Percentiles rank a stretch among this genome's conserved stretches.
Conservation (phyloP, 2,329 filamentous ascomycete species). For the Fusarium stilboides region DNA sequence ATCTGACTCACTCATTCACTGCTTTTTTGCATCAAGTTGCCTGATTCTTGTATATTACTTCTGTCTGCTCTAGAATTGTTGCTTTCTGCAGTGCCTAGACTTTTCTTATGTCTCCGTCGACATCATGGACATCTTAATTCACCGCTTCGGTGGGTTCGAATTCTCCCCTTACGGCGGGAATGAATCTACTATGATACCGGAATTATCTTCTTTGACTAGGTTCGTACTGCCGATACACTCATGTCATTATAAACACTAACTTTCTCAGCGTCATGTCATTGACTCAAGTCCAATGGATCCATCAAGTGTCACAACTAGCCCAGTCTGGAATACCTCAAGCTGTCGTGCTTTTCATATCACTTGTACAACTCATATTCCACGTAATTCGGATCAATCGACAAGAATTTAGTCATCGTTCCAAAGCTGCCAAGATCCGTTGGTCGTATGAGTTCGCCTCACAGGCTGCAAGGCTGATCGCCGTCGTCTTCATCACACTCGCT, state of each 20-base stretch:
- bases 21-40: neutral
- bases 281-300: slow-evolving; percentile 57
- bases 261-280: slow-evolving; percentile 29
- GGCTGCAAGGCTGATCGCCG: slow-evolving; percentile 55
- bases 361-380: slow-evolving; percentile 54
- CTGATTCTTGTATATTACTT: neutral
- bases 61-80: slow-evolving; percentile 1
- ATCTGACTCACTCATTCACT: slow-evolving; percentile 3
- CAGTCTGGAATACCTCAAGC: slow-evolving; percentile 60
- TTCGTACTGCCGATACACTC: slow-evolving; percentile 26
- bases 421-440: slow-evolving; percentile 59
- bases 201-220: slow-evolving; percentile 30
- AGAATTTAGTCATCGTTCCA: slow-evolving; percentile 48
- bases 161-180: slow-evolving; percentile 50
- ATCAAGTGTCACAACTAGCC: slow-evolving; percentile 56
- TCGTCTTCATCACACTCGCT: slow-evolving; percentile 59
- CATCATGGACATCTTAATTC: slow-evolving; percentile 54
- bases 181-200: slow-evolving; percentile 34
- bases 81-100: neutral
- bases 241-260: slow-evolving; percentile 8
- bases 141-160: slow-evolving; percentile 51
- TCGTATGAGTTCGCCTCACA: slow-evolving; percentile 62
- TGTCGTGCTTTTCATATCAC: slow-evolving; percentile 56
- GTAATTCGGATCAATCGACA: slow-evolving; percentile 53
- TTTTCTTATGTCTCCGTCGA: slow-evolving; percentile 30